These are phyloP conservation scores for Camellia granthamiana DNA, from an alignment of 148 eudicot species.

Conservation along the genomic window DNA sequence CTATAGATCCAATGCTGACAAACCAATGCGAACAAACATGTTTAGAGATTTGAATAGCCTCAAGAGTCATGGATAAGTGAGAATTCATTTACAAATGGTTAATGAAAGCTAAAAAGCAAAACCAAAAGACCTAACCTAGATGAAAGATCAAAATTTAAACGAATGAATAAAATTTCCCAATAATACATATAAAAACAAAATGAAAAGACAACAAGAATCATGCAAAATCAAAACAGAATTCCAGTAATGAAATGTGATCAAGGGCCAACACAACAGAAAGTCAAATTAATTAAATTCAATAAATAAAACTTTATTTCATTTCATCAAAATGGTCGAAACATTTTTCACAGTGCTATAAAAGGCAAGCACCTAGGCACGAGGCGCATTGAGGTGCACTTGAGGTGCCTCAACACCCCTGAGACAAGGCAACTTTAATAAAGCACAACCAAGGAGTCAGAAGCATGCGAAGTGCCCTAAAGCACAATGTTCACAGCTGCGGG, in stretches of 20 bases:
- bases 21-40: background rate
- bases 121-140: background rate
- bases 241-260: background rate
- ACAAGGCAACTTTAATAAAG: no score
- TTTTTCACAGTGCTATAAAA: no score
- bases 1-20: no score
- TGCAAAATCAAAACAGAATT: background rate
- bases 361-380: no score
- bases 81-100: background rate
- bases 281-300: background rate
- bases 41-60: background rate
- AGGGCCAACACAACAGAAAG: background rate
- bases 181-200: background rate
- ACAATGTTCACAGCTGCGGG: no score
- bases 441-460: no score
- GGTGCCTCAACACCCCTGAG: no score
- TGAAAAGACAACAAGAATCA: background rate
- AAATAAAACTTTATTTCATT: no score
- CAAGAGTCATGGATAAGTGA: background rate
- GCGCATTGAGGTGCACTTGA: no score
- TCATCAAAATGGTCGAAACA: no score
- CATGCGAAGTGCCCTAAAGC: no score
- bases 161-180: background rate
- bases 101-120: background rate
- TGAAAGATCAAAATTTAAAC: background rate